A percentile compares a stretch with the other conserved stretches of the same genome.
phyloP scores from a whole-genome alignment of 495 filamentous ascomycete genomes.

The Hyaloscypha hepaticicola region DNA sequence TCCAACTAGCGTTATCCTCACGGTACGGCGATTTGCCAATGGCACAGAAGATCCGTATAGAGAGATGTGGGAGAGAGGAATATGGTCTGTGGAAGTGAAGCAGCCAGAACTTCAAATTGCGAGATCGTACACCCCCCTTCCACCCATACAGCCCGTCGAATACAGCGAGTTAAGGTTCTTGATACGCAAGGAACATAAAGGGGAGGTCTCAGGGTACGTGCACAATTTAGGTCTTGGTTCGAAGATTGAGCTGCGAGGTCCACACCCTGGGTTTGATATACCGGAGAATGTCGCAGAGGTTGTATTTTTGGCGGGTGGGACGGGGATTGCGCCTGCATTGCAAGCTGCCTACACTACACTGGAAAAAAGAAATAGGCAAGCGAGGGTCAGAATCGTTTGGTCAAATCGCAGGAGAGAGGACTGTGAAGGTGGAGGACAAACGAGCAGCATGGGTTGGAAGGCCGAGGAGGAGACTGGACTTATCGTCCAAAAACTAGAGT shows the following conservation, averaged over 20 bases:
- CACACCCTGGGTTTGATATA: slow-evolving; percentile 66
- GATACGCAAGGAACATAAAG: slow-evolving; percentile 53
- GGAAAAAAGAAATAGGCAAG: slow-evolving; percentile 32
- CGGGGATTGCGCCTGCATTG: slow-evolving; percentile 87
- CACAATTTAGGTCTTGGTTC: slow-evolving; percentile 58
- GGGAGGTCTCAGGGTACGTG: slow-evolving; percentile 55
- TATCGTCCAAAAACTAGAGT: slow-evolving; percentile 62
- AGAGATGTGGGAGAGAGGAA: slow-evolving; percentile 53
- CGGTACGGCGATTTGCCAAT: slow-evolving; percentile 48
- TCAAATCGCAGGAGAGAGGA: slow-evolving; percentile 61
- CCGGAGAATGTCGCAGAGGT: slow-evolving; percentile 47
- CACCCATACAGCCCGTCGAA: slow-evolving; percentile 39
- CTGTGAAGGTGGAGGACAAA: slow-evolving; percentile 45
- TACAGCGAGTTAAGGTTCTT: slow-evolving; percentile 50
- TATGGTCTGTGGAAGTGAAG: slow-evolving; percentile 89
- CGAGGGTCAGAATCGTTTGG: slow-evolving; percentile 63
- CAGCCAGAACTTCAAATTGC: slow-evolving; percentile 91
- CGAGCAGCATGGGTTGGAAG: slow-evolving; percentile 19
- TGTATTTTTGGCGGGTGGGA: slow-evolving; percentile 88
- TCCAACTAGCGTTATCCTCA: slow-evolving; percentile 72
- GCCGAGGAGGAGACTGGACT: slow-evolving; percentile 28
- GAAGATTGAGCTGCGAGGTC: slow-evolving; percentile 73
- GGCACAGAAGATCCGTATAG: slow-evolving; percentile 42
- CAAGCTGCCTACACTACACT: slow-evolving; percentile 68
- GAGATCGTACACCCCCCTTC: slow-evolving; percentile 84